Conservation (phyloP, 148 eudicot genomes). For the Silene conica region DNA sequence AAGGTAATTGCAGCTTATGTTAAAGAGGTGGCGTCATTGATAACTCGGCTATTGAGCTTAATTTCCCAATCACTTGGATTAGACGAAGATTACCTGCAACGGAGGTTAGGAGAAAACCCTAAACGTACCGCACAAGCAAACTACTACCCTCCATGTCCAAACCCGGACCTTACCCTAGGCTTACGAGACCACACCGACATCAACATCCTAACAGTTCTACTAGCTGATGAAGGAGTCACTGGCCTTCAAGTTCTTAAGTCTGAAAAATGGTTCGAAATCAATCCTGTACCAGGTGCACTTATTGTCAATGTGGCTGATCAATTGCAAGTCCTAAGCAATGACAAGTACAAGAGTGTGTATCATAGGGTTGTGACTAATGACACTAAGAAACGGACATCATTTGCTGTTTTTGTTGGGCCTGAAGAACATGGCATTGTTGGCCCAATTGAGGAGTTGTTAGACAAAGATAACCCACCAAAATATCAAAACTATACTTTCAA, state of each 20-base stretch:
- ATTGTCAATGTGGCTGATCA: conserved; percentile 37
- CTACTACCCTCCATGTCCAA: conserved; percentile 43
- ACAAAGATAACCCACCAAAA: conserved; percentile 7
- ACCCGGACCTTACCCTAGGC: conserved; percentile 31
- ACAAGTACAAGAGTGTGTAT: conserved; percentile 32
- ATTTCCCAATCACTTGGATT: conserved; percentile 34
- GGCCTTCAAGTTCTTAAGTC: conserved; percentile 34
- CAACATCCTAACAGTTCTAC: conserved; percentile 27
- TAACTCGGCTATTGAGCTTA: conserved; percentile 22
- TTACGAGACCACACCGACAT: conserved; percentile 28
- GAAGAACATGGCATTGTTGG: conserved; percentile 15
- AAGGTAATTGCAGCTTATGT: conserved; percentile 11
- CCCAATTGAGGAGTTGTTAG: conserved; percentile 21
- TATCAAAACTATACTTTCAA: conserved; percentile 7
- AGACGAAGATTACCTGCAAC: conserved; percentile 23
- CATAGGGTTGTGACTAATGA: conserved; percentile 29
- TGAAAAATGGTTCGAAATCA: conserved; percentile 29
- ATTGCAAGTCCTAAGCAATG: conserved; percentile 35
- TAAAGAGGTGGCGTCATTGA: conserved; percentile 12
- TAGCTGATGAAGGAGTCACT: conserved; percentile 16
- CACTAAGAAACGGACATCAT: conserved; percentile 18
- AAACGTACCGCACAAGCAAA: conserved; percentile 30
- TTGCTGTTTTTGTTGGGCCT: conserved; percentile 29
- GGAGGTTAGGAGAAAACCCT: conserved; percentile 16
- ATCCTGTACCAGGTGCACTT: conserved; percentile 28